These are phyloP conservation scores for Aspergillus pseudotamarii DNA, from an alignment of 2,329 filamentous ascomycete species.

Conservation along the genomic window DNA sequence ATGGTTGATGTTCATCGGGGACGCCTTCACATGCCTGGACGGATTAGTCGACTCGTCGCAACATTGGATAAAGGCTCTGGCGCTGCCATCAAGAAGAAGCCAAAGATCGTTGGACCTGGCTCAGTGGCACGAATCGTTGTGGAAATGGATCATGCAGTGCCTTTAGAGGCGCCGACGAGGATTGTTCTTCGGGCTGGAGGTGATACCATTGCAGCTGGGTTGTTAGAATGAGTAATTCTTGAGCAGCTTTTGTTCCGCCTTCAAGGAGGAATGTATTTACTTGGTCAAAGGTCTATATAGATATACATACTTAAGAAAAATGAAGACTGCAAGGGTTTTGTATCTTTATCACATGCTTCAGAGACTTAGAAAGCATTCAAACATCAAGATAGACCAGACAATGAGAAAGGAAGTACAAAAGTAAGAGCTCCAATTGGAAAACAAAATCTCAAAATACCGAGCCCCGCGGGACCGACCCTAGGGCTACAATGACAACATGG, in stretches of 20 bases:
- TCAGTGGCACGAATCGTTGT: conserved; percentile 76
- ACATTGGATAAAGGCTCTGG: conserved; percentile 79
- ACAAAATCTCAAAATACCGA: no score
- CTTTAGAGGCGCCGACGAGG: conserved; percentile 76
- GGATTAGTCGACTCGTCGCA: conserved; percentile 71
- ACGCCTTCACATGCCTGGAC: conserved; percentile 75
- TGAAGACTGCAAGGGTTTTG: not conserved
- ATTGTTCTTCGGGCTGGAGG: conserved; percentile 81
- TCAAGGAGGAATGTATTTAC: not conserved
- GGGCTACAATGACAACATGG: no score
- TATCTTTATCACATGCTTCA: not conserved
- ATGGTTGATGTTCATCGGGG: conserved; percentile 87
- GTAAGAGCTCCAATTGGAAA: no score
- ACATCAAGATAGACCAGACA: not conserved
- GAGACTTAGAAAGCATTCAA: not conserved
- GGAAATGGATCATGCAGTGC: conserved; percentile 72
- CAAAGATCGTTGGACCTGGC: conserved; percentile 79
- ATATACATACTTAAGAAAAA: not conserved
- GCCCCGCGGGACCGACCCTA: no score
- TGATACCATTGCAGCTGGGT: conserved; percentile 82
- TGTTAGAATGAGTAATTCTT: conserved; percentile 61
- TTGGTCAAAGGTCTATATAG: not conserved
- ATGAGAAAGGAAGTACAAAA: no score
- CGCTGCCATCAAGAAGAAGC: conserved; percentile 76
- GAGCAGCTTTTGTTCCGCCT: not conserved